Evolutionary conservation across 1,284 basidiomycete genomes (phyloP), one percentile per base, ranked within the genome.

Genomic region (Trametes hirsuta): DNA sequence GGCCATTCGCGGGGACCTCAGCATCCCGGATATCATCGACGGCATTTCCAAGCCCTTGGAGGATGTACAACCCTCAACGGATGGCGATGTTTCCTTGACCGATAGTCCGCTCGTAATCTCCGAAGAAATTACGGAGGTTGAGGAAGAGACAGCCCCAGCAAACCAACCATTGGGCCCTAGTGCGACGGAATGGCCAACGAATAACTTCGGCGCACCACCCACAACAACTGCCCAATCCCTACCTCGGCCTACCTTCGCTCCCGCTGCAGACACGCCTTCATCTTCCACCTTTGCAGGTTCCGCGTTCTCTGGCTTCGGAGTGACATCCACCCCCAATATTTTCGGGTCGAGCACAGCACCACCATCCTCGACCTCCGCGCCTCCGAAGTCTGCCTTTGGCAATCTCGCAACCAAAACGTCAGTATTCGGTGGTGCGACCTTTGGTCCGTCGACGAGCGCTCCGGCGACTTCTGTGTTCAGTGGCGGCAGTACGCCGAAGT

Each of bases 11-110:
- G 85, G 83, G 0, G 78, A 79, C 4, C 74, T 88, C 39, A 78
- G 79, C 5, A 83, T 89, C 54, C 80, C 84, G 1, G 86, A 94
- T 56, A 83, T 97, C 58, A 92, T 97, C 59, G 92, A 97, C 68
- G 94, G 93, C 1, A 75, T 79, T n/a, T 79, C 79, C 6, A 63
- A 50, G 21, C 66, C 64, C n/a, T n/a, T 53, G 4, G 46, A 41
- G 15, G 57, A 55, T 15, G 44, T 10, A 5, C 49, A 53, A 35
- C 39, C 55, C 2, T 42, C 52, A 1, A 9, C 39, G 0, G 57
- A 57, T 10, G 61, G 30, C 3, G 54, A 37, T 14, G 47, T 21
- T 1, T 52, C 47, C 24, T 18, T 44, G 24, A 52, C 49, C 0
- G 60, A 52, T 6, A 62, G 59, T 40, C 58, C 61, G 6, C 22